These are phyloP conservation scores for Hygrophorus russula DNA, from an alignment of 768 basidiomycete genomes.

Conservation along the genomic window DNA sequence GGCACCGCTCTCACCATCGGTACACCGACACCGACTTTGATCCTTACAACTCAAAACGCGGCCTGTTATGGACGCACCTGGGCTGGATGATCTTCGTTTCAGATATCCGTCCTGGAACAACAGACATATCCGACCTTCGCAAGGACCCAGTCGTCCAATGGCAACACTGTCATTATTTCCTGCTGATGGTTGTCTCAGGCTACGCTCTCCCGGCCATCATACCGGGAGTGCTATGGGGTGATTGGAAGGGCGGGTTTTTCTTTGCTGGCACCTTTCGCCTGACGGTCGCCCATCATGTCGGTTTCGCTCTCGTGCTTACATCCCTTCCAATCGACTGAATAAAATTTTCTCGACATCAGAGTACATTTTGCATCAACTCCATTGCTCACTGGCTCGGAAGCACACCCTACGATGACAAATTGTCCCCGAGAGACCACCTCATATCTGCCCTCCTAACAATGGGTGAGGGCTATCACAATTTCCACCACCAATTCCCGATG, in stretches of 20 bases:
- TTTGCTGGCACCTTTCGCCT: constrained; percentile 65
- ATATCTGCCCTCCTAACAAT: constrained; percentile 76
- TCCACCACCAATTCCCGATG: constrained; percentile 87
- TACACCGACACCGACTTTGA: constrained; percentile 82
- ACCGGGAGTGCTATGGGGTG: constrained; percentile 62
- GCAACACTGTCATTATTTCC: constrained; percentile 69
- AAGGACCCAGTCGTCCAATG: constrained; percentile 61
- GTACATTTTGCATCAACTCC: constrained; percentile 85
- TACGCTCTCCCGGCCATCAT: constrained; percentile 56
- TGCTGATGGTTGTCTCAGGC: constrained; percentile 55
- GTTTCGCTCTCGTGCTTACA: constrained; percentile 17
- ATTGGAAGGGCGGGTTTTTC: constrained; percentile 71
- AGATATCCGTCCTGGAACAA: constrained; percentile 54
- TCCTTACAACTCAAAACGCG: constrained; percentile 73
- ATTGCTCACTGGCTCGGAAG: constrained; percentile 79
- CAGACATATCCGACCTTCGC: constrained; percentile 63
- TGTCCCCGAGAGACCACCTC: constrained; percentile 69
- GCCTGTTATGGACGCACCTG: constrained; percentile 69
- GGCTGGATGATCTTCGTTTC: constrained; percentile 83
- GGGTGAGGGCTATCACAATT: constrained; percentile 87
- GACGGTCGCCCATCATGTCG: constrained; percentile 71
- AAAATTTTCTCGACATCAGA: constrained; percentile 28
- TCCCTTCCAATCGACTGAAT: constrained; percentile 6
- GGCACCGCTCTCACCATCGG: constrained; percentile 76
- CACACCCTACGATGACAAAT: constrained; percentile 71